phyloP scores from a whole-genome alignment of 2,329 filamentous ascomycete genomes.

The Nigrospora osmanthi region DNA sequence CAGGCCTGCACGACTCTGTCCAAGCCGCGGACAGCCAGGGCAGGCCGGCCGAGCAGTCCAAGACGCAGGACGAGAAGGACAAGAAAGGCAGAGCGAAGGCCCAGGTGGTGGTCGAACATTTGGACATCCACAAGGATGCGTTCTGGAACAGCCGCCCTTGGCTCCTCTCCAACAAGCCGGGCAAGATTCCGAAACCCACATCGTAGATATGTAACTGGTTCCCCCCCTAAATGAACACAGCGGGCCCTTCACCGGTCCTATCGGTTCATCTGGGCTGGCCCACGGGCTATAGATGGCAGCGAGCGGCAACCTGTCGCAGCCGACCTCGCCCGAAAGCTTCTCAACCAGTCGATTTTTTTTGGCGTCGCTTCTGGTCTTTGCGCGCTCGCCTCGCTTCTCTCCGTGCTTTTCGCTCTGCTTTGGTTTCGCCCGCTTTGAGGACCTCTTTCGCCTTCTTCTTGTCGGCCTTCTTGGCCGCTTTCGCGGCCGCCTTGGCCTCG shows the following conservation, averaged over 20 bases:
- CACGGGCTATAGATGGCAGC: no score
- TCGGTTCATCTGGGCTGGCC: no score
- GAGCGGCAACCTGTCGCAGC: no score
- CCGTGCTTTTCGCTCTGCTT: conserved; percentile 32
- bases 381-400: conserved; percentile 35
- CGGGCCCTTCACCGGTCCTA: no score
- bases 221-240: no score
- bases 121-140: conserved; percentile 91
- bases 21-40: conserved; percentile 38
- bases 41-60: conserved; percentile 56
- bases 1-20: conserved; percentile 36
- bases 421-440: conserved; percentile 31
- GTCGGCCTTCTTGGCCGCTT: conserved; percentile 11
- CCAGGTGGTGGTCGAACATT: conserved; percentile 70
- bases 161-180: conserved; percentile 69
- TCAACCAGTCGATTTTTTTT: conserved; percentile 3
- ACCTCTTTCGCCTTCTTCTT: conserved; percentile 35
- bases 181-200: conserved; percentile 57
- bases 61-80: conserved; percentile 76
- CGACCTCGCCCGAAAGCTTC: not conserved
- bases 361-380: conserved; percentile 21
- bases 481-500: conserved; percentile 20
- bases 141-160: conserved; percentile 89
- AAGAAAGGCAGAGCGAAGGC: conserved; percentile 76
- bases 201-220: conserved; percentile 12